Evolutionary conservation across 495 filamentous ascomycete genomes (phyloP).

Genomic region (Penicillium waksmanii): DNA sequence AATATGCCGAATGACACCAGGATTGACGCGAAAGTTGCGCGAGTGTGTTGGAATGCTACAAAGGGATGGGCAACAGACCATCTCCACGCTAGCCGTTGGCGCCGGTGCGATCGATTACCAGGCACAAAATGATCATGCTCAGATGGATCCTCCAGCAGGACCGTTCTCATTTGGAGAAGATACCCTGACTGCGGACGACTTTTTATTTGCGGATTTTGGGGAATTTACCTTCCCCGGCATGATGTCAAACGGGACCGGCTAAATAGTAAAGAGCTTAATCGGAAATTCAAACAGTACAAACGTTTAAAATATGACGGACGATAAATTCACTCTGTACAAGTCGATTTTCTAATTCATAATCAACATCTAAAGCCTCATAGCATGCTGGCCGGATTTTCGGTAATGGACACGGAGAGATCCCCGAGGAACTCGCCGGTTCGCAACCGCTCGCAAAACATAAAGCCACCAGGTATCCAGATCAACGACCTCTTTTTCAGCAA

Average conservation of each 20-base stretch:
- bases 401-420: slow-evolving; percentile 13
- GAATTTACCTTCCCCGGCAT: slow-evolving; percentile 29
- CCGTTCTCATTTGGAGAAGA: slow-evolving; percentile 22
- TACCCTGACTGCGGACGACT: slow-evolving; percentile 20
- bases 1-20: slow-evolving; percentile 34
- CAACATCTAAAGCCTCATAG: no score
- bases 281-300: no score
- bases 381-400: not conserved
- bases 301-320: no score
- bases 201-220: slow-evolving; percentile 27
- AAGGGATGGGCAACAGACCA: slow-evolving; percentile 4
- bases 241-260: slow-evolving; percentile 20
- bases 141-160: slow-evolving; percentile 11
- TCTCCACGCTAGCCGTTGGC: slow-evolving; percentile 5
- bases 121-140: not conserved
- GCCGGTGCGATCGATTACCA: slow-evolving; percentile 14
- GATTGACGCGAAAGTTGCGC: slow-evolving; percentile 29
- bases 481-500: not conserved
- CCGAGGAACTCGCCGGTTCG: slow-evolving; percentile 9
- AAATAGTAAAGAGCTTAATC: not conserved
- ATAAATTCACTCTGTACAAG: no score
- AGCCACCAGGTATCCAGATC: not conserved
- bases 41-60: slow-evolving; percentile 27
- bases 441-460: slow-evolving; percentile 5
- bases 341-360: no score